Base-by-base conservation (phyloP, 768 basidiomycete genomes). In the Megacollybia marginata region DNA sequence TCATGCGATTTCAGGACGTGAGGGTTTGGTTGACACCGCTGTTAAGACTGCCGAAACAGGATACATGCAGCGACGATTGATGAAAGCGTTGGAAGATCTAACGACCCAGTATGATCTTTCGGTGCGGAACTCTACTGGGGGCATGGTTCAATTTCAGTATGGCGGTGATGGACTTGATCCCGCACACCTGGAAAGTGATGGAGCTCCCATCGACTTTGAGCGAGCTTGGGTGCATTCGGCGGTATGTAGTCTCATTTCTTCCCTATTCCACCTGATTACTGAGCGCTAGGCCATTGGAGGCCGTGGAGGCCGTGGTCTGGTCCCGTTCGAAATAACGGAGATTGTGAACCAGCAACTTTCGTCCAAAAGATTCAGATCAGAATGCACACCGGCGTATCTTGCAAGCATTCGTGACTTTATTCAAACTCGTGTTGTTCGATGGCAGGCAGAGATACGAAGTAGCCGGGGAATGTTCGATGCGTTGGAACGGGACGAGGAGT, bases 21-120 rank as follows among this genome's bases (percentile, higher is more conserved):
- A 98, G 70, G 96, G 96, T 68, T 69, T 99, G 47, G 95, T 99
- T 60, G 96, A 99, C 69, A 99, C 96, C 0, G 96, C 96, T 20
- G 96, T 99, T 68, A 99, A 99, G 70, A 99, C 96, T 0, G 96
- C 96, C 12, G 96, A 99, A 67, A 99, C 96, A 1, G 96, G 96
- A 38, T 99, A 99, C 70, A 99, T 99, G 95, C 92, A 95, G 61
- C 83, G 96, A 46, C 89, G 96, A 50, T 67, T 99, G 53, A 98
- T 99, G 96, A 99, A 99, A 65, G 95, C 95, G 2, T 68, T 99
- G 56, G 96, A 99, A 62, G 96, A 99, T 69, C 71, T 99, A 34
- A 92, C 91, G 2, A 92, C 90, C 0, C 92, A 95, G 50, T 99
- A 99, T 63, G 96, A 99, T 66, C 69, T 92, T 19, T 92, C 92